Conservation (phyloP, 305 asterid species). For the Striga hermonthica region DNA sequence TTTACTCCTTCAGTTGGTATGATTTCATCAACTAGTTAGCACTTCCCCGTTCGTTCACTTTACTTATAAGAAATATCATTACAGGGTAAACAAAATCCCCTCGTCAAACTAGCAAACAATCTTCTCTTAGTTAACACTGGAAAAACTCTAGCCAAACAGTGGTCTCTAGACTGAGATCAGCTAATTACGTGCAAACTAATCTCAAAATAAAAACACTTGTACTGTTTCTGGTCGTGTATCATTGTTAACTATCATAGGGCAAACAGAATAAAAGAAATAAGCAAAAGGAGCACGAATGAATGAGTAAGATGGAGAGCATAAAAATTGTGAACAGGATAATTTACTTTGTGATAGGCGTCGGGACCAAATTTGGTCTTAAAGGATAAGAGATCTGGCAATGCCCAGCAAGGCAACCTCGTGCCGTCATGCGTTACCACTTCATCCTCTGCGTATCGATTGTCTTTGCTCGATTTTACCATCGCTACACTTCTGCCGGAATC, state of each 20-base stretch:
- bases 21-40: no score
- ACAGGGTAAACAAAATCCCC: no score
- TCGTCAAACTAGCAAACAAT: no score
- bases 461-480: constrained; percentile 78
- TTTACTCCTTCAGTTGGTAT: no score
- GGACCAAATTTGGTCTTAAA: constrained; percentile 53
- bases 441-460: constrained; percentile 63
- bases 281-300: not conserved
- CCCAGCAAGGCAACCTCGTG: constrained; percentile 65
- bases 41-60: no score
- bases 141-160: no score
- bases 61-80: no score
- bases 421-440: constrained; percentile 85
- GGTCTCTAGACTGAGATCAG: not conserved
- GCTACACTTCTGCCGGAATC: constrained; percentile 63
- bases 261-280: not conserved
- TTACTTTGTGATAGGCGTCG: constrained; percentile 52
- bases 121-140: no score
- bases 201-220: not conserved
- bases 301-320: not conserved
- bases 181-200: not conserved
- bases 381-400: constrained; percentile 57
- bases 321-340: not conserved
- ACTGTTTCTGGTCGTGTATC: no score
- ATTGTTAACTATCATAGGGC: not conserved